Evolutionary conservation across 805 yeast species (phyloP), one percentile per base, ranked within the genome.

Genomic region (Lachancea dasiensis): DNA sequence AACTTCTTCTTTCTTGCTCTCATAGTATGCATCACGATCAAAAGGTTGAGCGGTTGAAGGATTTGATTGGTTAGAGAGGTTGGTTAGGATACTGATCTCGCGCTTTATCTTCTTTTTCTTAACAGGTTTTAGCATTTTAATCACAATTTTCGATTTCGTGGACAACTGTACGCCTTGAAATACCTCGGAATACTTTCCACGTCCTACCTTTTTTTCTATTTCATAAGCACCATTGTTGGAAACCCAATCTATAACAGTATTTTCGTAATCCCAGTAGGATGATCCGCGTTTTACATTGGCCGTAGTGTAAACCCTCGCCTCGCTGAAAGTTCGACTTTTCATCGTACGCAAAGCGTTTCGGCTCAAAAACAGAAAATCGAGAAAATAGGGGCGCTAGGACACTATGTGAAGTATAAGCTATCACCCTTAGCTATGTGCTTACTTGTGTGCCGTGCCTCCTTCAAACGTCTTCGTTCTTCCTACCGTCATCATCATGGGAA

Each of bases 131-230:
- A 89, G 69, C 49, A 86, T 94, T 59, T 89, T 89, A 48, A 89
- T 84, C 29, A 89, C 90, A 52, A 92, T 82, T 29, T 70, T 69
- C 40, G 68, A 72, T 38, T 75, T 78, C 46, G 74, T 75, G 38
- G 74, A 68, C 35, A 84, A 67, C 55, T 84, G 81, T 30, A 80
- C 71, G 20, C 95, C 96, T 57, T 79, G 82, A 58, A 89, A 89
- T 21, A 89, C 97, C 61, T 89, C 97, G n/a, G 94, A 81, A 63
- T 87, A 89, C 65, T 86, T 89, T 18, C 97, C 97, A 40, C 95
- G 73, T 10, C 97, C 97, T 14, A 89, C 81, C 62, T 87, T 86
- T 45, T 73, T 71, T 38, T 83, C 74, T 44, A 89, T 82, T 59
- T 89, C 97, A 56, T 81, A 82, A 52, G 76, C 64, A 36, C 64